Percentiles rank a stretch among this genome's conserved stretches.
Conservation (phyloP, 2,329 filamentous ascomycete genomes). For the Exophiala dermatitidis region DNA sequence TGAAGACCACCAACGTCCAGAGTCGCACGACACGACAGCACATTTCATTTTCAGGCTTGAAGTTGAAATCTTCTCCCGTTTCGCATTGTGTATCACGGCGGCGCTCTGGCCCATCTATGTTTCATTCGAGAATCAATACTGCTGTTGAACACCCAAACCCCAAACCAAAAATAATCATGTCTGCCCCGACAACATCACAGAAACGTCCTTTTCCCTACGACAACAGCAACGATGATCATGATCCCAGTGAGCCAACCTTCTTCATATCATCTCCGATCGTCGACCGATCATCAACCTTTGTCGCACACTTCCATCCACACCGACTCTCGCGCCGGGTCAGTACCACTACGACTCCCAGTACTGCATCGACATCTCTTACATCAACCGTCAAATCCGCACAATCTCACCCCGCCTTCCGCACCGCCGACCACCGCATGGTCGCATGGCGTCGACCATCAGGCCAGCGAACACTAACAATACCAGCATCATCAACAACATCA, state of each 20-base stretch:
- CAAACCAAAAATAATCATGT: not conserved
- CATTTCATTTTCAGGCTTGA: too few relatives aligned
- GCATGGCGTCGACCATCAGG: constrained; percentile 45
- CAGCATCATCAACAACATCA: not conserved
- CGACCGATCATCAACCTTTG: constrained; percentile 47
- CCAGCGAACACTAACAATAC: constrained; percentile 37
- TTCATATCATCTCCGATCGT: constrained; percentile 42
- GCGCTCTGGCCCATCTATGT: too few relatives aligned
- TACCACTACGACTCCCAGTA: not conserved
- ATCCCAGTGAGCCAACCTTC: constrained; percentile 25
- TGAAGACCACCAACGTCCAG: too few relatives aligned
- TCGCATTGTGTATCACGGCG: too few relatives aligned
- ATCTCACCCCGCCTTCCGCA: constrained; percentile 37
- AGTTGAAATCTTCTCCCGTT: too few relatives aligned
- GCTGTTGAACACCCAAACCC: too few relatives aligned
- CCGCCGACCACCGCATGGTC: constrained; percentile 46
- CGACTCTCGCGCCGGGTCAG: not conserved
- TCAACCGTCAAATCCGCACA: constrained; percentile 35
- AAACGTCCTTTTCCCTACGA: constrained; percentile 2
- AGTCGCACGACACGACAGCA: too few relatives aligned
- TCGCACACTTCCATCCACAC: constrained; percentile 43
- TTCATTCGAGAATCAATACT: too few relatives aligned
- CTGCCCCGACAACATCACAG: not conserved
- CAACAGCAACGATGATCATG: not conserved
- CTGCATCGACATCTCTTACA: constrained; percentile 29